Conservation (phyloP, 305 asterid genomes). For the Coffea humblotiana region DNA sequence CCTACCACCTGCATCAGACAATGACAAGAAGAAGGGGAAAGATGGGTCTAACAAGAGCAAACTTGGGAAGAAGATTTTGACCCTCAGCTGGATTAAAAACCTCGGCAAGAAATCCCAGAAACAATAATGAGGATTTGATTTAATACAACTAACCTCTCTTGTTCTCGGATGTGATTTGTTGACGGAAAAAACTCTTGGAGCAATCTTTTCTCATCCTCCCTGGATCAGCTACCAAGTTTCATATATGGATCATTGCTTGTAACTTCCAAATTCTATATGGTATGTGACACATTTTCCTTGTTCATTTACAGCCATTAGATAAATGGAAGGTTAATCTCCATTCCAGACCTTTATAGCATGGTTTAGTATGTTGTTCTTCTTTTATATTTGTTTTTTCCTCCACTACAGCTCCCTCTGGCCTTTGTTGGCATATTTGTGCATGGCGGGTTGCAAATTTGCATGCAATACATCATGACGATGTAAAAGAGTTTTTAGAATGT, state of each 20-base stretch:
- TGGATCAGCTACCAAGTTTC: neutral
- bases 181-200: neutral
- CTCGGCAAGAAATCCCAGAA: conserved; percentile 60
- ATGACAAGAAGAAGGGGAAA: conserved; percentile 31
- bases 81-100: conserved; percentile 58
- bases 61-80: conserved; percentile 46
- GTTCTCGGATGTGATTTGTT: neutral
- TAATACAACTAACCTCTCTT: neutral
- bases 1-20: conserved; percentile 35
- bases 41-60: conserved; percentile 37
- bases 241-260: neutral
- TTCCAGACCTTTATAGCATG: neutral
- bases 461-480: too few species aligned
- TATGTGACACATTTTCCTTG: neutral
- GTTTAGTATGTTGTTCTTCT: too few species aligned
- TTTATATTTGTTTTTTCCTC: too few species aligned
- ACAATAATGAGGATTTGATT: neutral
- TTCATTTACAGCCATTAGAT: neutral
- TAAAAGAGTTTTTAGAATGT: too few species aligned
- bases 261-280: neutral
- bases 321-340: neutral
- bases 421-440: too few species aligned
- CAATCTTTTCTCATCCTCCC: neutral
- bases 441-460: too few species aligned
- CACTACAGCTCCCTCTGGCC: too few species aligned